Base-by-base conservation (phyloP, 192 early-diverging fungal genomes). In the Kappamyces sp. region DNA sequence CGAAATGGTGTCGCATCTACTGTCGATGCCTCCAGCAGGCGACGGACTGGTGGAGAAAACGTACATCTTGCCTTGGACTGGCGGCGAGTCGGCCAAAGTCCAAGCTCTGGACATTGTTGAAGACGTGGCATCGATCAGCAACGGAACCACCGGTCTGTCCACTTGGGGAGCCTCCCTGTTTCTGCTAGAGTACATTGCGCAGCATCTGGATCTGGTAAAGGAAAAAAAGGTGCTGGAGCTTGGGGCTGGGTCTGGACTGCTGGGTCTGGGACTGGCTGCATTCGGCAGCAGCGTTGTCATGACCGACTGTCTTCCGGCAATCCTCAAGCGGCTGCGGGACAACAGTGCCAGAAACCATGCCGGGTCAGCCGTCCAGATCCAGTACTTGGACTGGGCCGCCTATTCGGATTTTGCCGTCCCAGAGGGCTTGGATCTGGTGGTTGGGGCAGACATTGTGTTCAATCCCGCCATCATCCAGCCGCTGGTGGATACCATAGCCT, bases 371-470 rank as follows among this genome's bases (percentile, higher is more conserved):
- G 9, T 13, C 8, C 43, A 44, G 43, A 44, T 44, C 13, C 43
- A 44, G 13, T 6, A 57, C 12, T 5, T 47, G 46, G 13, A 13
- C 13, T 41, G 46, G 13, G n/a, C 12, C 38, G 41, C 48, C 4
- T 46, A 53, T 13, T 15, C 55, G 37, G 13, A 44, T 9, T 10
- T 44, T 13, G 23, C 23, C 23, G 23, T 23, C 23, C 23, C 23
- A 23, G 23, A 23, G 23, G 43, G 43, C 43, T 44, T 9, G 8
- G 55, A 57, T 52, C 32, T 57, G 9, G 38, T 47, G 12, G 53
- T 60, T 13, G 41, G n/a, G 38, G 48, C 58, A 12, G 58, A 60
- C 43, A 12, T 52, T 12, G 50, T 60, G 13, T 60, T 50, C 15
- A 54, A 54, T 34, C 52, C 52, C 5, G 10, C 13, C 15, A 15